Percentiles rank a stretch among this genome's conserved stretches.
phyloP scores from a whole-genome alignment of 192 early-diverging fungal genomes.

The Backusella mclennaniae region DNA sequence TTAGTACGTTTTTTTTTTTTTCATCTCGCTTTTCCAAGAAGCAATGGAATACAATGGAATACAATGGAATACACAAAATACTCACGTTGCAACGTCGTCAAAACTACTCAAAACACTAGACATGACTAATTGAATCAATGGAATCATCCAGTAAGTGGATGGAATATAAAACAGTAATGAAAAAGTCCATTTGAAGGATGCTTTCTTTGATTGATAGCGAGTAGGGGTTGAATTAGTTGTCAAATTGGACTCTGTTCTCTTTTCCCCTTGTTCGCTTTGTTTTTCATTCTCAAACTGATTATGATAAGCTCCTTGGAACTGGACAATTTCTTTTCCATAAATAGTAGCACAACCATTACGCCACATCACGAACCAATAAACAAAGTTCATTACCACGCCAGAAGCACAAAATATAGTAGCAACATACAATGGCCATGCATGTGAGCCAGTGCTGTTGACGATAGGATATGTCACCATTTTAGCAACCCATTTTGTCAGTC shows the following conservation, averaged over 20 bases:
- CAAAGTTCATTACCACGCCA: conserved; percentile 45
- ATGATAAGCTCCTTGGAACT: background rate
- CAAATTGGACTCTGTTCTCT: background rate
- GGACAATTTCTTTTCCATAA: conserved; percentile 10
- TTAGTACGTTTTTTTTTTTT: background rate
- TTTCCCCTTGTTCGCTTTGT: background rate
- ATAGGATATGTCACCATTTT: conserved; percentile 66
- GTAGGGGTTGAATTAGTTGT: background rate
- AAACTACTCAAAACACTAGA: conserved; percentile 37
- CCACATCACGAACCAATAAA: conserved; percentile 51
- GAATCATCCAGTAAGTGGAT: conserved; percentile 28
- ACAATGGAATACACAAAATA: background rate
- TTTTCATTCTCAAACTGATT: conserved; percentile 9
- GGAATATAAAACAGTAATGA: conserved; percentile 23
- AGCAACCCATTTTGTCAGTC: conserved; percentile 67
- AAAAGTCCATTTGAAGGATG: conserved; percentile 9
- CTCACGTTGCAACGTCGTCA: conserved; percentile 33
- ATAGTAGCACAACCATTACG: conserved; percentile 9
- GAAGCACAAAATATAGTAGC: conserved; percentile 51
- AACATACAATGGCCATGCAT: conserved; percentile 40
- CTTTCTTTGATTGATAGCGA: background rate
- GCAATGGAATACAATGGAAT: background rate
- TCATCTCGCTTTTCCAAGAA: background rate
- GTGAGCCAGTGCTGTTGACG: conserved; percentile 35
- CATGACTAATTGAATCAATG: conserved; percentile 28